Conservation (phyloP, 2,329 filamentous ascomycete species). For the Iodosphaeria phyllophila region DNA sequence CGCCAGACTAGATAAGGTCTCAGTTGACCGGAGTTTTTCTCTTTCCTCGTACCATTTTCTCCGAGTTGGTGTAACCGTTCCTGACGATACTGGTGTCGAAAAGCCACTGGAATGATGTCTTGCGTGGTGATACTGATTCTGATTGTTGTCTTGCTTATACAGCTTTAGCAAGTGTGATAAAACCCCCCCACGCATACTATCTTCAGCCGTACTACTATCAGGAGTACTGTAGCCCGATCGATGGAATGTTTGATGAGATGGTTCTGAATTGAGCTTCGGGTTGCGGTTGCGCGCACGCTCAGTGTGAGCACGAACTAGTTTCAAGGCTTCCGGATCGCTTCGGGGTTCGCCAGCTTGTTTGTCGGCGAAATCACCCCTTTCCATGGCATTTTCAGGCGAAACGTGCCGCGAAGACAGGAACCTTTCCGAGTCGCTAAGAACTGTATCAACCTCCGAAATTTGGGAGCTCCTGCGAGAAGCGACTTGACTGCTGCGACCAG, state of each 20-base stretch:
- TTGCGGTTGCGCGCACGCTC: too few relatives aligned
- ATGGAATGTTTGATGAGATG: too few relatives aligned
- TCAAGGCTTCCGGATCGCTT: conserved; percentile 20
- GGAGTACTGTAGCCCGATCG: conserved; percentile 1
- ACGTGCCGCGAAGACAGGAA: too few relatives aligned
- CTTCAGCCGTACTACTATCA: too few relatives aligned
- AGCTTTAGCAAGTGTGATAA: conserved; percentile 26
- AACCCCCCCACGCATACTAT: conserved; percentile 20
- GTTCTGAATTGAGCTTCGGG: too few relatives aligned
- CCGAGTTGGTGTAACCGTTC: conserved; percentile 21
- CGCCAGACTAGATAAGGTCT: conserved; percentile 26
- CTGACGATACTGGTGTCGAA: conserved; percentile 18
- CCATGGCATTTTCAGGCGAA: too few relatives aligned
- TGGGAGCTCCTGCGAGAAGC: conserved; percentile 16
- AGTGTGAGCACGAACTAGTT: conserved; percentile 24
- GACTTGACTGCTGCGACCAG: conserved; percentile 17
- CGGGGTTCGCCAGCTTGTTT: too few relatives aligned
- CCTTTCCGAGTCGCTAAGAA: conserved; percentile 3
- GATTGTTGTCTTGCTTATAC: conserved; percentile 19
- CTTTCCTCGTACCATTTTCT: conserved; percentile 26
- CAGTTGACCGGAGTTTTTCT: conserved; percentile 23
- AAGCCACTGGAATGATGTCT: conserved; percentile 7
- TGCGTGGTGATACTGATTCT: conserved; percentile 1
- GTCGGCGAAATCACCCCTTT: too few relatives aligned
- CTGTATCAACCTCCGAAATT: conserved; percentile 13